Base-by-base conservation (phyloP, 805 yeast species). In the Starmerella kuoi region DNA sequence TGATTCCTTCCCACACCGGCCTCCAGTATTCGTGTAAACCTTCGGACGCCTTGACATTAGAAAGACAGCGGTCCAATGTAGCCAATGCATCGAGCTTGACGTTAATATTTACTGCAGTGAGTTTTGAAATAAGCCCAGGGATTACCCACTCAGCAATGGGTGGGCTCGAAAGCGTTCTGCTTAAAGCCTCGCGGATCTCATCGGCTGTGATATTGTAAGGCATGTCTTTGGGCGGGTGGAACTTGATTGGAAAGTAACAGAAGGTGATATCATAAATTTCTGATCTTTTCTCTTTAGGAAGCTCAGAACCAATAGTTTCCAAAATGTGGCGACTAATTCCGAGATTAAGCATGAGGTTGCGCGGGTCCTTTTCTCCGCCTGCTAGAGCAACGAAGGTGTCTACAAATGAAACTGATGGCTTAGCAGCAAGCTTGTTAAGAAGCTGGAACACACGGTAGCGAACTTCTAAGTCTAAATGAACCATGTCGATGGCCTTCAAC, bases 231-330 rank as follows among this genome's bases (percentile, higher is more conserved):
- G 97, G 95, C 1, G 97, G 95, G 44, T 77, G 77, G 63, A 93
- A 91, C 1, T 95, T 81, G 33, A 91, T 87, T 11, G 99, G 99
- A 64, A 88, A 91, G 63, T 91, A 91, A 61, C 98, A 91, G 58
- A 88, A 93, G 31, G 84, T 68, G 27, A 81, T 74, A 57, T 91
- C 98, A 57, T 87, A 93, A 45, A 91, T 59, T 8, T 82, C 84
- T 50, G 79, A 79, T 25, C 54, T 59, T 63, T n/a, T 60, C 58
- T 32, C 60, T 50, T 73, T 65, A 2, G 65, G 61, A 4, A 66
- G 57, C 14, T 57, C 48, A 22, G 75, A 63, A 4, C 46, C 45
- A 4, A 17, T 15, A 3, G 52, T 53, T 18, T 55, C 45, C 17
- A 76, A 66, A 12, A 87, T 70, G 4, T 40, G 32, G 11, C 59